Evolutionary conservation across 371 early-diverging fungal genomes (phyloP).

Genomic region (Syncephalis plumigaleata): DNA sequence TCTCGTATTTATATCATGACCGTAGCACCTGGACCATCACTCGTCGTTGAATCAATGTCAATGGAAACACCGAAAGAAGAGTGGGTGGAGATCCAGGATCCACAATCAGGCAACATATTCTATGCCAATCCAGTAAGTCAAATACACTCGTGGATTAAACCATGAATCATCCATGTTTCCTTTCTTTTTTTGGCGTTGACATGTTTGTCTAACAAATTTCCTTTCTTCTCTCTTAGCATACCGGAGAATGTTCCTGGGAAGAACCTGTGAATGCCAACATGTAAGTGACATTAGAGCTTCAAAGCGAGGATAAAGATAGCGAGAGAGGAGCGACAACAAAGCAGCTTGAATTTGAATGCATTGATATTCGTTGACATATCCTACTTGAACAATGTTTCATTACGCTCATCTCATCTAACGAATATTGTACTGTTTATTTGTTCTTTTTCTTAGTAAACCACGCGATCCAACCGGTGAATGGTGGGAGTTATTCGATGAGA

Average conservation of each 20-base stretch:
- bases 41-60: no score
- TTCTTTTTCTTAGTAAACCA: slow-evolving; percentile 21
- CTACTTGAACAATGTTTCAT: no score
- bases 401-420: no score
- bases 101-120: slow-evolving; percentile 53
- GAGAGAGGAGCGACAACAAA: neutral
- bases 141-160: neutral
- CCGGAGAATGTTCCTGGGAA: slow-evolving; percentile 42
- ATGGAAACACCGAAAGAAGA: neutral
- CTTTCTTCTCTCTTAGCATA: slow-evolving; percentile 12
- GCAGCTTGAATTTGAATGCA: no score
- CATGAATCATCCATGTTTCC: no score
- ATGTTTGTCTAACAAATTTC: no score
- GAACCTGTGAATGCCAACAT: slow-evolving; percentile 21
- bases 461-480: slow-evolving; percentile 62
- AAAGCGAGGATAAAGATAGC: no score
- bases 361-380: no score
- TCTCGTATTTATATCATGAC: no score
- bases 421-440: no score
- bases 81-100: slow-evolving; percentile 74
- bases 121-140: slow-evolving; percentile 60
- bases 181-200: no score
- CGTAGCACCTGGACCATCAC: no score
- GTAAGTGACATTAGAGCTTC: slow-evolving; percentile 18
- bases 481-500: slow-evolving; percentile 89